Evolutionary conservation across 2,329 filamentous ascomycete genomes (phyloP), one percentile per base, ranked within the genome.

Genomic region (Fusarium veterinarium): DNA sequence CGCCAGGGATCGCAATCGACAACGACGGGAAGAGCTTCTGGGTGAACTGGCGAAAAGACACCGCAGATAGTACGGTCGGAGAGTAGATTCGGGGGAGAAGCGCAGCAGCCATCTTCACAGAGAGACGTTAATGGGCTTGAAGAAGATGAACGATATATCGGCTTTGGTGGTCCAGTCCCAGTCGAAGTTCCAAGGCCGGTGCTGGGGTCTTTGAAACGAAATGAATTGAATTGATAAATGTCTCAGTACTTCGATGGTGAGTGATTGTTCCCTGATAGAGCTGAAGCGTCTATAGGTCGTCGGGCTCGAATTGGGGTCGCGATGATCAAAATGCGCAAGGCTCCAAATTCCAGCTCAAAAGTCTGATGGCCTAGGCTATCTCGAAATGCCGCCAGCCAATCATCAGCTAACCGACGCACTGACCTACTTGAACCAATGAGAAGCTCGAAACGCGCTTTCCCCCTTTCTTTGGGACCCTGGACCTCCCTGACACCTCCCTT

Each of bases 1-100:
- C 85, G 42, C 88, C 85, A 30, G 92, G 90, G 42, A 92, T 81
- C 11, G 90, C 84, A 67, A 91, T 84, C 20, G 88, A 84, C 37
- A 90, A 81, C 73, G 86, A 87, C 64, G 86, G 86, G 66, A 91
- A 81, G 76, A 87, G 82, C 57, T 86, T 82, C 71, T 84, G 77
- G 40, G 84, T 82, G 62, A 86, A 79, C 69, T 85, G 84, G 60
- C 84, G 82, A 49, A 84, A 83, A 60, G 84, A 86, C 49, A 87
- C 82, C 33, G 84, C 80, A 30, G 82, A 79, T 66, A 83, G 79
- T 58, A 83, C 78, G 51, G 80, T 80, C 64, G 83, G 78, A 49
- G 84, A 79, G 51, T 86, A 83, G 51, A 90, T 80, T 68, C 87
- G 85, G 56, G 91, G 89, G 64, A 92, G 82, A 71, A 92, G 86